Base-by-base conservation (phyloP, 2,329 filamentous ascomycete genomes). In the Fusarium udum region DNA sequence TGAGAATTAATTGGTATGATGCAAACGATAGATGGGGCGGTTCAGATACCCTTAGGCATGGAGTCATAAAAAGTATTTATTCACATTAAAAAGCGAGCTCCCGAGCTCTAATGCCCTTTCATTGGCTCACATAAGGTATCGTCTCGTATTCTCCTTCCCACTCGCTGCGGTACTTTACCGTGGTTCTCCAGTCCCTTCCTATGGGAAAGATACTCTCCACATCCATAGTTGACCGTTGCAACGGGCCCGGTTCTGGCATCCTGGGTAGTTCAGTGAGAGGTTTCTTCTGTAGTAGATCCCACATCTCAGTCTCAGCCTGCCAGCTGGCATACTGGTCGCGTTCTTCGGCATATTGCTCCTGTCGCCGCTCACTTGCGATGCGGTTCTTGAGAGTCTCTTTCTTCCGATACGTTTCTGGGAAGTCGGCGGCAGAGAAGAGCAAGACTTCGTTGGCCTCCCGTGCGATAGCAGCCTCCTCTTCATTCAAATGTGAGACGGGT, bases 261-360 rank as follows among this genome's bases (percentile, higher is more conserved):
- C 78, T 83, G 13, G 78, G 77, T 52, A 81, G 46, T 32, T 79
- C 79, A 64, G 77, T 77, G 1, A 82, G 83, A 6, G 84, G 83
- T 37, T 79, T 76, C 74, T 78, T 80, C 45, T 82, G 82, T 26
- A 88, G 67, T 22, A 87, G 64, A 15, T 78, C 74, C 87, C 87
- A 88, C 80, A 89, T 79, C 51, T 81, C 77, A 32, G 74, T 68
- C 73, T 88, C 87, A 37, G 85, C 85, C 31, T 79, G 73, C 48
- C 80, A 80, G 60, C 82, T 84, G 4, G 79, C 81, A 43, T 79
- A 79, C 22, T 79, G 78, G 68, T 89, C 87, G 20, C 80, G 67
- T 7, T 78, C 74, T 32, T 87, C 84, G 0, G 87, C 86, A 42
- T 84, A 80, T 18, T 75, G 79, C 69, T 88, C 86, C 48, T 85